Evolutionary conservation across 306 rosid species (phyloP).

Genomic region (Pachyrhizus erosus): DNA sequence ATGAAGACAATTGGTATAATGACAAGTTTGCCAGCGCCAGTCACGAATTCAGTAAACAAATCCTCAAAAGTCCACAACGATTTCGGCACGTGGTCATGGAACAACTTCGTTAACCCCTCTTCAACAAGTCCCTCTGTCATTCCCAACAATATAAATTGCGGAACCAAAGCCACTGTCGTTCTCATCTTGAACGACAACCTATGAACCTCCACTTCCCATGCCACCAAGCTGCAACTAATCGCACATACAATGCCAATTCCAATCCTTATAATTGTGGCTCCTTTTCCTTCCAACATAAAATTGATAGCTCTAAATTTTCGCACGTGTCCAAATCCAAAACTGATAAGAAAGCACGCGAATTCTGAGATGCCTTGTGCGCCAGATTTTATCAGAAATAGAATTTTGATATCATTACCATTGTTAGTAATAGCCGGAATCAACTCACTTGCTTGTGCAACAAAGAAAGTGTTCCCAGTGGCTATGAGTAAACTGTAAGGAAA

Average conservation of each 20-base stretch:
- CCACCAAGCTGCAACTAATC: background rate
- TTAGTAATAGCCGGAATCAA: background rate
- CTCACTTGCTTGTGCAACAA: background rate
- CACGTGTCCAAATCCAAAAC: too few species aligned
- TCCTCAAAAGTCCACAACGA: background rate
- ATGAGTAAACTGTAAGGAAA: background rate
- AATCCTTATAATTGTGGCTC: too few species aligned
- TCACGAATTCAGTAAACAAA: background rate
- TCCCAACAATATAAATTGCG: conserved; percentile 6
- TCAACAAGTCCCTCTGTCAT: background rate
- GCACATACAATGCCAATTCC: too few species aligned
- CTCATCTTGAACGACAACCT: background rate
- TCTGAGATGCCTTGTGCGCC: background rate
- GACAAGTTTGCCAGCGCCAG: background rate
- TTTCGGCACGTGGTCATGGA: too few species aligned
- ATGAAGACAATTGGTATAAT: background rate
- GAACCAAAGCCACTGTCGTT: background rate
- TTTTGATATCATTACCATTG: background rate
- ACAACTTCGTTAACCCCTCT: background rate
- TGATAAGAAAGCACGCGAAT: background rate
- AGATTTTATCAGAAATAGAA: background rate
- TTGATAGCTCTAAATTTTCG: background rate
- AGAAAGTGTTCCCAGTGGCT: conserved; percentile 18
- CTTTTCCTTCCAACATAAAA: background rate
- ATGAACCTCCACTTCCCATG: background rate